Evolutionary conservation across 2,329 filamentous ascomycete species (phyloP).

Genomic region (Ophiostoma sp.): DNA sequence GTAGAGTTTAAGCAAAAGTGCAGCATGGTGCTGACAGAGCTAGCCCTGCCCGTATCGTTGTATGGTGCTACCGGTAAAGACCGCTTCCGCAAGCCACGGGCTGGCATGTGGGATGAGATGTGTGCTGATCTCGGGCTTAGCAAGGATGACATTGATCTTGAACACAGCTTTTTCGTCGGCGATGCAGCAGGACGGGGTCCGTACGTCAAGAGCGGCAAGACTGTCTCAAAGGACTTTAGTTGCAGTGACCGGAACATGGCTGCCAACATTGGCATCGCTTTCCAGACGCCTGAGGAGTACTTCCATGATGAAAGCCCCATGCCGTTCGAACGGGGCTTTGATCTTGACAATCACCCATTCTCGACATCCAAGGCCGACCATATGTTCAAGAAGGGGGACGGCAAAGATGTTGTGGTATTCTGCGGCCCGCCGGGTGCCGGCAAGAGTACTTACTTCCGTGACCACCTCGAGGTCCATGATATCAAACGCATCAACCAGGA

Average conservation of each 20-base stretch:
- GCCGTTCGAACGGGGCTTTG: slow-evolving; percentile 64
- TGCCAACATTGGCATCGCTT: slow-evolving; percentile 72
- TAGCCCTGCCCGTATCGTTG: slow-evolving; percentile 70
- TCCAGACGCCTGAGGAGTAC: slow-evolving; percentile 85
- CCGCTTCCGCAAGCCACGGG: slow-evolving; percentile 76
- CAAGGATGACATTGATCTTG: slow-evolving; percentile 54
- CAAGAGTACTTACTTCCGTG: slow-evolving; percentile 88
- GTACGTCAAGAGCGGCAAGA: slow-evolving; percentile 46
- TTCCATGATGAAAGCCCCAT: slow-evolving; percentile 66
- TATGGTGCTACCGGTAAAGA: slow-evolving; percentile 86
- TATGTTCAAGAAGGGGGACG: slow-evolving; percentile 53
- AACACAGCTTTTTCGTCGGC: slow-evolving; percentile 76
- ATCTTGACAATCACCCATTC: slow-evolving; percentile 56
- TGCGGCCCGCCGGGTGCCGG: slow-evolving; percentile 85
- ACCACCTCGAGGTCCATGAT: slow-evolving; percentile 66
- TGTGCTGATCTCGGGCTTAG: slow-evolving; percentile 53
- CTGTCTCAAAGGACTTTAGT: slow-evolving; percentile 53
- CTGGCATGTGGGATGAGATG: slow-evolving; percentile 75
- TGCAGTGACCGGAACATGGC: slow-evolving; percentile 75
- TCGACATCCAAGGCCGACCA: slow-evolving; percentile 25
- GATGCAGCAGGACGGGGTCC: slow-evolving; percentile 67
- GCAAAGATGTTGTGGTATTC: slow-evolving; percentile 73
- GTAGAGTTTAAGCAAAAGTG: slow-evolving; percentile 79
- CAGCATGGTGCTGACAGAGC: slow-evolving; percentile 59
- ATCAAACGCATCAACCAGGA: slow-evolving; percentile 91